Conservation (phyloP, 2,329 filamentous ascomycete species). For the Colletotrichum viniferum region DNA sequence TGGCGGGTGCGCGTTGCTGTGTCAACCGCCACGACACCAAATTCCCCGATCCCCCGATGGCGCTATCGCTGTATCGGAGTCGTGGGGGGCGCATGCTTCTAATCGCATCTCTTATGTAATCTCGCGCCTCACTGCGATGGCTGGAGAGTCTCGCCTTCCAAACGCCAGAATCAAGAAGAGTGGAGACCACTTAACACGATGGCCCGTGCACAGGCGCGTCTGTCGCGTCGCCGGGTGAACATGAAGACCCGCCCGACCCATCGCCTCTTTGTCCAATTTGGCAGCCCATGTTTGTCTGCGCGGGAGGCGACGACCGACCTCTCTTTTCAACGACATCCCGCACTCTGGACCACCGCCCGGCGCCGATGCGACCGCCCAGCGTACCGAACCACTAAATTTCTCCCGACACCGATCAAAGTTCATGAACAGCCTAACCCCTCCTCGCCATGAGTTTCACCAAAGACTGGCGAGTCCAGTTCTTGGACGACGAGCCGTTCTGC, state of each 20-base stretch:
- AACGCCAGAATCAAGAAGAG: not conserved
- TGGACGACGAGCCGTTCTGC: constrained; percentile 41
- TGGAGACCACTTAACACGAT: constrained; percentile 14
- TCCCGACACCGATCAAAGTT: not conserved
- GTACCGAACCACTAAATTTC: not conserved
- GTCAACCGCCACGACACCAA: constrained; percentile 10
- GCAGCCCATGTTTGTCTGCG: not conserved
- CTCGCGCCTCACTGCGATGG: not conserved
- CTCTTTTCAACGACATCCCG: not conserved
- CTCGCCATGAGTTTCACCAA: not conserved
- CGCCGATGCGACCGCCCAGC: constrained; percentile 9
- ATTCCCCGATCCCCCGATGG: constrained; percentile 18
- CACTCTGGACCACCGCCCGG: not conserved
- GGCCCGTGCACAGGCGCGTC: constrained; percentile 14
- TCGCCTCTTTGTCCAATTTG: not conserved
- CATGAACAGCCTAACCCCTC: not conserved
- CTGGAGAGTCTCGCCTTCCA: not conserved
- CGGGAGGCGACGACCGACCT: not conserved
- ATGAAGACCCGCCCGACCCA: not conserved
- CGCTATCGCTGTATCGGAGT: constrained; percentile 5
- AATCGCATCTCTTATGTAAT: not conserved
- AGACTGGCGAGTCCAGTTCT: not conserved
- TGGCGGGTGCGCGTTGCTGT: constrained; percentile 10
- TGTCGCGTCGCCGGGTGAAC: constrained; percentile 22
- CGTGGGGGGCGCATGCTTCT: not conserved